phyloP scores from a whole-genome alignment of 495 filamentous ascomycete genomes.

The Saxispiralis lemnorum region DNA sequence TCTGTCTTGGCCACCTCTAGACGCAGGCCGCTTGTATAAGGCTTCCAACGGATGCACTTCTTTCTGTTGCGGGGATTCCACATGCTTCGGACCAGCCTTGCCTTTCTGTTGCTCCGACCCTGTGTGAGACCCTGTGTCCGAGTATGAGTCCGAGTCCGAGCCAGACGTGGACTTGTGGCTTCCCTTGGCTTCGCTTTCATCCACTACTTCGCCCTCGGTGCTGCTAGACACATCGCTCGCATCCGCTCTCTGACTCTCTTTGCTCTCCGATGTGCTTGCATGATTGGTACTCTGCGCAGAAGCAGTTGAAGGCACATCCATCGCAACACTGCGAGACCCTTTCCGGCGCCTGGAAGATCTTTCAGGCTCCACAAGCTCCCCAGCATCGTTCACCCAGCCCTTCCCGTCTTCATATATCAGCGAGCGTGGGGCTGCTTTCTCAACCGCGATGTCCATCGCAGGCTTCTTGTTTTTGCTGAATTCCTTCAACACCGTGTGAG shows the following conservation, averaged over 20 bases:
- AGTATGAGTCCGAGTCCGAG: not conserved
- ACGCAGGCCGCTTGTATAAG: slow-evolving; percentile 58
- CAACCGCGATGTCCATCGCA: slow-evolving; percentile 48
- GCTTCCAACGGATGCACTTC: slow-evolving; percentile 76
- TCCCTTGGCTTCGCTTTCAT: not conserved
- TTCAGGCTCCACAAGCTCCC: slow-evolving; percentile 49
- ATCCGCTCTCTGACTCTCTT: too few relatives aligned
- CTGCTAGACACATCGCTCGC: not conserved
- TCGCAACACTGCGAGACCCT: too few relatives aligned
- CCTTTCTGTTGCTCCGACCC: not conserved
- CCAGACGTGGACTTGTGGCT: not conserved
- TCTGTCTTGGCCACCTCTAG: slow-evolving; percentile 12
- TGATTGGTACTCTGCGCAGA: too few relatives aligned
- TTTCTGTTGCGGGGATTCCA: slow-evolving; percentile 11
- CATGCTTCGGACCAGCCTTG: not conserved
- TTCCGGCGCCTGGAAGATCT: slow-evolving; percentile 16
- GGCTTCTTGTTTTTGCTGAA: slow-evolving; percentile 63
- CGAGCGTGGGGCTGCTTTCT: slow-evolving; percentile 25
- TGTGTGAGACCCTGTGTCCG: too few relatives aligned
- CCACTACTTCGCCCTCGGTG: not conserved
- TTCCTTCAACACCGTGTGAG: slow-evolving; percentile 55
- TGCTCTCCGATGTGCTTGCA: too few relatives aligned
- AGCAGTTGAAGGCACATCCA: too few relatives aligned
- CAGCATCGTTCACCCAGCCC: slow-evolving; percentile 73
- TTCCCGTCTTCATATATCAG: slow-evolving; percentile 53